Evolutionary conservation across 768 basidiomycete species (phyloP).

Genomic region (Boletus edulis): DNA sequence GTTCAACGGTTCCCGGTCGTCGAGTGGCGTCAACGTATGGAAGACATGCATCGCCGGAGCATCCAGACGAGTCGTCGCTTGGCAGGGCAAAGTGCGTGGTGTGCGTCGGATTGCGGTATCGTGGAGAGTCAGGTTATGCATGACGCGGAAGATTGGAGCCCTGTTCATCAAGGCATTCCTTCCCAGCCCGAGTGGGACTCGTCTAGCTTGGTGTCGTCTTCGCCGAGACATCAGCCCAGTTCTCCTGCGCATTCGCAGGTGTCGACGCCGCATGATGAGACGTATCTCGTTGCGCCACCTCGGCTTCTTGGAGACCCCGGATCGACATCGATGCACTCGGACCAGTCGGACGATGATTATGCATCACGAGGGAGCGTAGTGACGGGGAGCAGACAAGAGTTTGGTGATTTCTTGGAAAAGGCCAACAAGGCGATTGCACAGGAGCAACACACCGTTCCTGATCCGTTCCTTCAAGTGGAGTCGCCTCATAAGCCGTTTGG

Average conservation of each 20-base stretch:
- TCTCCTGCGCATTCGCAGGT: constrained; percentile 67
- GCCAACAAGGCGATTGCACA: constrained; percentile 83
- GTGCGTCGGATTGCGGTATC: constrained; percentile 62
- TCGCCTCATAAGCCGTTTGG: constrained; percentile 77
- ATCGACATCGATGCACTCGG: constrained; percentile 38
- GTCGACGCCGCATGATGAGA: constrained; percentile 46
- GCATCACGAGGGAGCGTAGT: constrained; percentile 38
- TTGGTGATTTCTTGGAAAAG: constrained; percentile 77
- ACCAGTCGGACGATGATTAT: constrained; percentile 62
- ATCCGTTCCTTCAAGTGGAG: constrained; percentile 74
- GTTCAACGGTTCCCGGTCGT: constrained; percentile 97
- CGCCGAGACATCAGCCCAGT: constrained; percentile 38
- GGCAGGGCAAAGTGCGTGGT: constrained; percentile 77
- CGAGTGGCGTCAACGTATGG: constrained; percentile 94
- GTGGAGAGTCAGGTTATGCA: constrained; percentile 44
- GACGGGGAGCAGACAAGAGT: constrained; percentile 42
- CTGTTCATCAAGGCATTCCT: constrained; percentile 60
- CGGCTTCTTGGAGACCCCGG: constrained; percentile 28
- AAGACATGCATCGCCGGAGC: constrained; percentile 90
- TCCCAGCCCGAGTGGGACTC: constrained; percentile 76
- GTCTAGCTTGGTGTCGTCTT: constrained; percentile 47
- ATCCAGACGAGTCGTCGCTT: constrained; percentile 66
- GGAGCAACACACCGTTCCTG: constrained; percentile 73
- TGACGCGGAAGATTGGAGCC: constrained; percentile 80
- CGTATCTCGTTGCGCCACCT: constrained; percentile 37